Evolutionary conservation across 352 stramenopile species (phyloP).

Genomic region (Pythium scleroteichum): DNA sequence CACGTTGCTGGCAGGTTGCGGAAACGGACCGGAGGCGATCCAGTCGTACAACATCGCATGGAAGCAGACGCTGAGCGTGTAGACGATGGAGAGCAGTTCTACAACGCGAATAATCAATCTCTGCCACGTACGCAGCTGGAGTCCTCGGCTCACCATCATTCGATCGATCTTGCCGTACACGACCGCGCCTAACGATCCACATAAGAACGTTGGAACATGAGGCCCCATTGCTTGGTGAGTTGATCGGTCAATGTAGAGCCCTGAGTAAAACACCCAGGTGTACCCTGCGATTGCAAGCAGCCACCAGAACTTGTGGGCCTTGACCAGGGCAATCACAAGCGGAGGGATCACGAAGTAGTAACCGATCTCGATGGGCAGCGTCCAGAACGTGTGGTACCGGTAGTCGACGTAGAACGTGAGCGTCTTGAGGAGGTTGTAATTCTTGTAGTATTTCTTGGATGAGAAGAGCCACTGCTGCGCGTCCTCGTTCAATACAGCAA

Average conservation of each 20-base stretch:
- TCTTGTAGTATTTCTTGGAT: background rate
- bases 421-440: background rate
- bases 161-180: conserved; percentile 35
- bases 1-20: conserved; percentile 24
- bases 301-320: background rate
- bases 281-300: background rate
- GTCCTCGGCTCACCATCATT: conserved; percentile 29
- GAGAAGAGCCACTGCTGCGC: background rate
- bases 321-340: background rate
- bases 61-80: conserved; percentile 42
- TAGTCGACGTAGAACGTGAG: conserved; percentile 4
- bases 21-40: conserved; percentile 26
- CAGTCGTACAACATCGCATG: conserved; percentile 43
- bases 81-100: conserved; percentile 25
- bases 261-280: background rate
- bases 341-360: conserved; percentile 12
- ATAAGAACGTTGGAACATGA: conserved; percentile 47
- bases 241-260: background rate
- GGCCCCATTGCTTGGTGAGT: conserved; percentile 11
- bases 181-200: conserved; percentile 41
- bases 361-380: conserved; percentile 11
- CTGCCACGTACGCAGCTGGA: conserved; percentile 31
- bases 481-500: conserved; percentile 18
- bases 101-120: conserved; percentile 21
- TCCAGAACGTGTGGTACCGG: conserved; percentile 10